Evolutionary conservation across 768 basidiomycete species (phyloP), one percentile per base, ranked within the genome.

Genomic region (Clitopilus passeckerianus): DNA sequence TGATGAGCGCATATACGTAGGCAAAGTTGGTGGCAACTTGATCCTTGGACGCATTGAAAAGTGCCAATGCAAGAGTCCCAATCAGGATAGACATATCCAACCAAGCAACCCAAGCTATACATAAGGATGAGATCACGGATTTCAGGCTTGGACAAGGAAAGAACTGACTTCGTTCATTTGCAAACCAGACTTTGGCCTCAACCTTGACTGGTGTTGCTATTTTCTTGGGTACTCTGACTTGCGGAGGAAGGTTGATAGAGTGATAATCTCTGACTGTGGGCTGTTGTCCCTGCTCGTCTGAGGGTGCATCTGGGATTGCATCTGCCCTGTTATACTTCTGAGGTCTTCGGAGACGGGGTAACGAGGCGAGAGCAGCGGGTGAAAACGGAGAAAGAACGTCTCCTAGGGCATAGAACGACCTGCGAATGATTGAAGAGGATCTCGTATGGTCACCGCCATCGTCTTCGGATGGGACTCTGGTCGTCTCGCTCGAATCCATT

Each of bases 131-230:
- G 8, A 56, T 30, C 34, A n/a, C 15, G 34, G 8, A 35, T 35
- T 35, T 35, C 34, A 35, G 56, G n/a, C n/a, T 56, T 18, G 53
- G 14, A 6, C 24, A 15, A 8, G 35, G 15, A 30, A 44, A 52
- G 54, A 7, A 74, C 86, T 61, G 53, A 94, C 92, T 94, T 68
- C 93, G 78, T 73, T 98, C 95, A 68, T 97, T 97, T 8, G 95
- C 94, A 70, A 98, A 96, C 95, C 95, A 98, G 53, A 98, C 95
- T 68, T 98, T 98, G 20, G 86, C 87, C 70, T 98, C 95, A 16
- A 98, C 93, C 63, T 86, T 90, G 66, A 98, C 78, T 0, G 88
- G 84, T 0, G 90, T 89, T 0, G 89, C 76, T 20, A 91, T 84
- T 72, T 94, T 95, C 76, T 89, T 91, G 0, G 92, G 92, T 0